A percentile compares a stretch with the other conserved stretches of the same genome.
Conservation (phyloP, 495 filamentous ascomycete genomes). For the Penicillium arizonense region DNA sequence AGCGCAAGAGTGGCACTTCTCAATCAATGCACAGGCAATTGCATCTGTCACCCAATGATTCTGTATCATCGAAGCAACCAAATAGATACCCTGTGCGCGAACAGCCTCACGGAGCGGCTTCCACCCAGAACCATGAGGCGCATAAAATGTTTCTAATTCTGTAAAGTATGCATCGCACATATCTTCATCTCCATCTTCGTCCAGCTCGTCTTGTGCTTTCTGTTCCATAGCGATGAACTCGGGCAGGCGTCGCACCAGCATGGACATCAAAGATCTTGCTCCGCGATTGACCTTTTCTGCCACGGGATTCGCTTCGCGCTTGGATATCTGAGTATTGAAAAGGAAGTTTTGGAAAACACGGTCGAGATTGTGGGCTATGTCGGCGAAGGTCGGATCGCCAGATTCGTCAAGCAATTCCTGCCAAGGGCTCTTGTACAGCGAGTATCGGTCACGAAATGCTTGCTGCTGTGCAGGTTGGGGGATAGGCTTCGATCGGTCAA, state of each 20-base stretch:
- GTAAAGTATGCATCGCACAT: conserved; percentile 59
- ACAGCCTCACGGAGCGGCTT: conserved; percentile 61
- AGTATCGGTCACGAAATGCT: conserved; percentile 19
- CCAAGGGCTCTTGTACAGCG: conserved; percentile 39
- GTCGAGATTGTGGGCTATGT: conserved; percentile 40
- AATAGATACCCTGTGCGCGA: conserved; percentile 62
- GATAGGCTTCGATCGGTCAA: background rate
- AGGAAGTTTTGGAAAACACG: conserved; percentile 40
- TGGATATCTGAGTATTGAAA: conserved; percentile 27
- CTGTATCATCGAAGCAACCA: conserved; percentile 54
- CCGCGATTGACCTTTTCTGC: conserved; percentile 12
- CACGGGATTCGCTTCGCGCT: background rate
- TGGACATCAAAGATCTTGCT: conserved; percentile 62
- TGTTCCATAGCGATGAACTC: conserved; percentile 63
- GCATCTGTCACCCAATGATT: conserved; percentile 41
- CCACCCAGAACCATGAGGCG: conserved; percentile 56
- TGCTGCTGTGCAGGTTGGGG: conserved; percentile 2
- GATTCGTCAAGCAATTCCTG: conserved; percentile 36
- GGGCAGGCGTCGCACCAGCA: conserved; percentile 61
- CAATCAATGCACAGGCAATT: conserved; percentile 33
- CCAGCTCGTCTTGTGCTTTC: conserved; percentile 49
- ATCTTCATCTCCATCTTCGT: conserved; percentile 43
- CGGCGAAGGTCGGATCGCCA: conserved; percentile 32
- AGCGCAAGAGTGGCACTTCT: conserved; percentile 32
- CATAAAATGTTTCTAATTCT: conserved; percentile 62